Percentiles rank a stretch among this genome's conserved stretches.
Conservation (phyloP, 1,139 yeast species). For the Lodderomyces oxycetoniae region DNA sequence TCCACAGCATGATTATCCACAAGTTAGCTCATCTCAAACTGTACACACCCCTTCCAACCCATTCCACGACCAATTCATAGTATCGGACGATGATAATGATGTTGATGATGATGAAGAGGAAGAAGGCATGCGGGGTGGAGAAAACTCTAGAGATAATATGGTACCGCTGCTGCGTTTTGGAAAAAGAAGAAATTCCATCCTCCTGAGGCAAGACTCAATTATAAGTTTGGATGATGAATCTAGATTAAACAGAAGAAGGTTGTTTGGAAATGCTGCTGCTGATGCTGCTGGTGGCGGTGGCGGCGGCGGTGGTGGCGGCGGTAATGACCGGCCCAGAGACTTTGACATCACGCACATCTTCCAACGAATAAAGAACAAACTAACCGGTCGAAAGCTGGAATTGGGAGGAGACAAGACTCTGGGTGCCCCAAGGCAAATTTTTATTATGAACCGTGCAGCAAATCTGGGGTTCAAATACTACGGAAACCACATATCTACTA, state of each 20-base stretch:
- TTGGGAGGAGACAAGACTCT: conserved; percentile 5
- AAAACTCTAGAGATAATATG: neutral
- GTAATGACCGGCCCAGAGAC: conserved; percentile 21
- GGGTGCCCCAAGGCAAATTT: conserved; percentile 58
- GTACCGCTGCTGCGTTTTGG: neutral
- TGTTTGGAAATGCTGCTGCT: conserved; percentile 1
- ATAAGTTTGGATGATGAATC: neutral
- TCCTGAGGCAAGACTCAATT: neutral
- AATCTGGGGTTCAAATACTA: conserved; percentile 57
- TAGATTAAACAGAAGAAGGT: neutral
- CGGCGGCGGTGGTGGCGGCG: conserved; percentile 23
- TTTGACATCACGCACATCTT: conserved; percentile 58
- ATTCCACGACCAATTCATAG: conserved; percentile 26
- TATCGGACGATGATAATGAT: conserved; percentile 31
- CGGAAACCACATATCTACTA: conserved; percentile 89
- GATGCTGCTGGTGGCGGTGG: conserved; percentile 24
- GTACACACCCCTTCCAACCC: conserved; percentile 9
- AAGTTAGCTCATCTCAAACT: conserved; percentile 5
- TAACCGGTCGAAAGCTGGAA: conserved; percentile 8
- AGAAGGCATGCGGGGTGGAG: conserved; percentile 8
- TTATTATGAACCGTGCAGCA: conserved; percentile 55
- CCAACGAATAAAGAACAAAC: conserved; percentile 14
- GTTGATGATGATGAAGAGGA: conserved; percentile 11
- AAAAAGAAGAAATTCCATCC: neutral
- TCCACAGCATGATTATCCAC: conserved; percentile 13